Conservation (phyloP, 2,329 filamentous ascomycete genomes). For the Monilinia polystroma region DNA sequence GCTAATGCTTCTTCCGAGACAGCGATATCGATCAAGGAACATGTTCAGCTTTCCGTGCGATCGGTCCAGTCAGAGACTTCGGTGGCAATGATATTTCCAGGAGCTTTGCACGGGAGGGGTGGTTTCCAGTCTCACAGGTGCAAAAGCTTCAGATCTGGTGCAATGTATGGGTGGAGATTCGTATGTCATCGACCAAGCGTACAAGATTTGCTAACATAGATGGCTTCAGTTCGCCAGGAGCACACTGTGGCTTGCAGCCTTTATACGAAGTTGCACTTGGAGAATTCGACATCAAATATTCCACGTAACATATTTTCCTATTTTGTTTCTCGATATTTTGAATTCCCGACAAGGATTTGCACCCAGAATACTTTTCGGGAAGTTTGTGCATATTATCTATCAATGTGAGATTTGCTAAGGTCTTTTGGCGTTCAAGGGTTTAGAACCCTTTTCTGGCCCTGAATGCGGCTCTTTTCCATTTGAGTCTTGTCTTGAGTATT, state of each 20-base stretch:
- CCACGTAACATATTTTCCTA: neutral
- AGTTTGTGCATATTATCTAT: neutral
- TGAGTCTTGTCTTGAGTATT: no score
- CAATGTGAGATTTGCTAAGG: neutral
- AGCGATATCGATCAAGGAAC: neutral
- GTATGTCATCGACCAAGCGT: neutral
- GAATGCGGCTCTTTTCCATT: neutral
- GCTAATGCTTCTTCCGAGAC: neutral
- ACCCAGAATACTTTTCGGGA: neutral
- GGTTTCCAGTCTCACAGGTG: neutral
- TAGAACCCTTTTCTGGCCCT: neutral
- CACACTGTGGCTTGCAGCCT: neutral
- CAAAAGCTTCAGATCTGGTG: slow-evolving; percentile 7
- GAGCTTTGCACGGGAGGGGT: neutral
- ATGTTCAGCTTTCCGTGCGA: neutral
- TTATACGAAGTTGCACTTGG: neutral
- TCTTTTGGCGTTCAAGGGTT: neutral
- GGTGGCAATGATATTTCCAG: neutral
- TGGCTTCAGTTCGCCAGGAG: neutral
- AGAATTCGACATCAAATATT: neutral
- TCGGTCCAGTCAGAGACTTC: slow-evolving; percentile 1
- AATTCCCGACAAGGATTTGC: neutral
- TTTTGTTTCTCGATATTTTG: neutral
- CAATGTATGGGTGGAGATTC: neutral
- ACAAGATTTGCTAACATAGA: neutral